Conservation (phyloP, 1,139 yeast species). For the Protomyces gravidus region DNA sequence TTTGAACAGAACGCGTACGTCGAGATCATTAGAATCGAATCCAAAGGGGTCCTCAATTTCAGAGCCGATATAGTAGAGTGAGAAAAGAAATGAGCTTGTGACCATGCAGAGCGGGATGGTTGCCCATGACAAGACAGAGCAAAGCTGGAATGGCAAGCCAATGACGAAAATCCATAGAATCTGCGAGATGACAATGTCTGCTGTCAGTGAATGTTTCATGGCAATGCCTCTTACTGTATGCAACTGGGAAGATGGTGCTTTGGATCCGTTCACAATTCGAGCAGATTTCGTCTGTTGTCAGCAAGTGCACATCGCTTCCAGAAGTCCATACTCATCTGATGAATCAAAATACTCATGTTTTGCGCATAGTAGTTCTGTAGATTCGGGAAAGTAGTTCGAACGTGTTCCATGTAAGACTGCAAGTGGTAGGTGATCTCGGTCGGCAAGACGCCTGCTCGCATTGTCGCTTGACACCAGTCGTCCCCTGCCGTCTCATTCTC, state of each 20-base stretch:
- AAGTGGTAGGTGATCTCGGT: constrained; percentile 29
- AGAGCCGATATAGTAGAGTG: constrained; percentile 34
- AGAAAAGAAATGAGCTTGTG: constrained; percentile 33
- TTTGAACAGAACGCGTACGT: background rate
- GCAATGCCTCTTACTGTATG: constrained; percentile 27
- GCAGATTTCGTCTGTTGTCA: constrained; percentile 8
- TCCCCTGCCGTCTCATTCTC: background rate
- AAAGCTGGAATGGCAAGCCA: constrained; percentile 34
- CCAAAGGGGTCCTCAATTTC: constrained; percentile 34
- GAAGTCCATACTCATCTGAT: background rate
- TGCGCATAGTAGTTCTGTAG: constrained; percentile 14
- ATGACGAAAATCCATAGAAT: constrained; percentile 35
- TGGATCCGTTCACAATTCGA: constrained; percentile 32
- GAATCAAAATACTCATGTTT: constrained; percentile 2
- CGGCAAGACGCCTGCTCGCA: constrained; percentile 26
- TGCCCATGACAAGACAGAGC: constrained; percentile 31
- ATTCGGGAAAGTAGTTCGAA: background rate
- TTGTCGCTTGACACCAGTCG: constrained; percentile 15
- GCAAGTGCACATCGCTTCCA: background rate
- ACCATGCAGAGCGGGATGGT: constrained; percentile 34
- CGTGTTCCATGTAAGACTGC: constrained; percentile 11
- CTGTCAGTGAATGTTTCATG: background rate
- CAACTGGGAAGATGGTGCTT: constrained; percentile 34
- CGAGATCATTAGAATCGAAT: constrained; percentile 21
- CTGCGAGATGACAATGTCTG: constrained; percentile 33